Conservation (phyloP, 2,329 filamentous ascomycete genomes). For the Penicillium frequentans region DNA sequence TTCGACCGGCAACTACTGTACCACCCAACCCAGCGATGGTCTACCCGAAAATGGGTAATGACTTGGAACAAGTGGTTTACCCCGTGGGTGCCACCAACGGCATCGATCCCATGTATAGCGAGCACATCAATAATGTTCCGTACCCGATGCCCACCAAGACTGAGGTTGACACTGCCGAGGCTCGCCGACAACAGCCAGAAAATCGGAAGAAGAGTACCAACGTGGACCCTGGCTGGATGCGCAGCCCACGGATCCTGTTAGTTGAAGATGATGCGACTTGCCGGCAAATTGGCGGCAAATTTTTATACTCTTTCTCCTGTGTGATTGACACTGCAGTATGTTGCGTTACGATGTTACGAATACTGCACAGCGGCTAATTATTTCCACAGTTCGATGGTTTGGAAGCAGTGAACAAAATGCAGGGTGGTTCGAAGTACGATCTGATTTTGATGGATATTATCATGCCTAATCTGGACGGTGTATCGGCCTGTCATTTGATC, state of each 20-base stretch:
- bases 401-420: slow-evolving; percentile 86
- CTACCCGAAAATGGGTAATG: slow-evolving; percentile 52
- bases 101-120: slow-evolving; percentile 91
- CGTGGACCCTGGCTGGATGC: slow-evolving; percentile 64
- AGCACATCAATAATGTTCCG: slow-evolving; percentile 92
- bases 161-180: slow-evolving; percentile 51
- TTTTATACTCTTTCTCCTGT: slow-evolving; percentile 65
- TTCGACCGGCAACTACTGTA: slow-evolving; percentile 44
- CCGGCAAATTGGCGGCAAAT: slow-evolving; percentile 66
- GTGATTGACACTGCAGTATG: slow-evolving; percentile 63
- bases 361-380: neutral
- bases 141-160: slow-evolving; percentile 72
- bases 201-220: slow-evolving; percentile 61
- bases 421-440: slow-evolving; percentile 64
- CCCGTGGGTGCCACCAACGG: slow-evolving; percentile 87
- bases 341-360: slow-evolving; percentile 14
- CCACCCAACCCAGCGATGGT: slow-evolving; percentile 54
- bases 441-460: slow-evolving; percentile 90
- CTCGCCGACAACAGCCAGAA: slow-evolving; percentile 49
- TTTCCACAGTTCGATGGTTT: slow-evolving; percentile 72
- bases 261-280: slow-evolving; percentile 79
- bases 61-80: slow-evolving; percentile 76
- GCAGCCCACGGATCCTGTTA: slow-evolving; percentile 76
- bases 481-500: slow-evolving; percentile 91
- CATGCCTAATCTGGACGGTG: slow-evolving; percentile 94